Percentiles rank a stretch among this genome's conserved stretches.
These are phyloP conservation scores for Filosporella fistucella DNA, from an alignment of 495 filamentous ascomycete species.

Conservation along the genomic window DNA sequence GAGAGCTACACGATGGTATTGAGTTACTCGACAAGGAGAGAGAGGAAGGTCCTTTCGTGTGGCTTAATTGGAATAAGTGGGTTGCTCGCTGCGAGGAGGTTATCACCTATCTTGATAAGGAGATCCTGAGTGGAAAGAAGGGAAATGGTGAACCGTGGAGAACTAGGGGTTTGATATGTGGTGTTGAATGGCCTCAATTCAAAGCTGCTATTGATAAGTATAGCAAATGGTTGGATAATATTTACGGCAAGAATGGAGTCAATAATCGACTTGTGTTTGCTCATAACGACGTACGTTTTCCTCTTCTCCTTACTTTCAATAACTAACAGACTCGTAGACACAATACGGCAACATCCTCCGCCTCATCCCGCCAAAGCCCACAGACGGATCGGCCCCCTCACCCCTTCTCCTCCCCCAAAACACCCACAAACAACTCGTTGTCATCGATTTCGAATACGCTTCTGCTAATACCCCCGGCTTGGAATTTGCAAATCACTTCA, in stretches of 20 bases:
- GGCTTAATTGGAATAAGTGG: constrained; percentile 96
- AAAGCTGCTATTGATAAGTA: constrained; percentile 72
- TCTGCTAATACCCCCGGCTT: constrained; percentile 81
- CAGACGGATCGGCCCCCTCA: constrained; percentile 55
- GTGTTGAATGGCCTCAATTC: constrained; percentile 80
- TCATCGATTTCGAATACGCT: constrained; percentile 99
- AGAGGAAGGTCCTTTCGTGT: constrained; percentile 74
- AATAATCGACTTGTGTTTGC: constrained; percentile 82
- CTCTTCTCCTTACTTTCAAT: background rate
- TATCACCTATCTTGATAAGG: constrained; percentile 69
- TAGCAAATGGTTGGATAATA: constrained; percentile 64
- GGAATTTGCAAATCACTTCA: constrained; percentile 98
- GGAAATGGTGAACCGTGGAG: constrained; percentile 52
- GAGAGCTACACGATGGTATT: constrained; percentile 91
- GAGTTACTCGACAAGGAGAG: constrained; percentile 76
- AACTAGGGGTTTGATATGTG: constrained; percentile 70
- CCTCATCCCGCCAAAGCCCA: constrained; percentile 54
- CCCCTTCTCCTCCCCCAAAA: constrained; percentile 71
- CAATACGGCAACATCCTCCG: constrained; percentile 98
- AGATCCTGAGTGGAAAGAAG: constrained; percentile 47
- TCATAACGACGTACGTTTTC: constrained; percentile 82
- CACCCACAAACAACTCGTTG: constrained; percentile 82
- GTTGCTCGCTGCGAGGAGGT: constrained; percentile 72
- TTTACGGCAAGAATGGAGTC: constrained; percentile 59
- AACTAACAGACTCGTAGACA: constrained; percentile 51